Evolutionary conservation across 2,329 filamentous ascomycete species (phyloP).

Genomic region (Exophiala viscosa): DNA sequence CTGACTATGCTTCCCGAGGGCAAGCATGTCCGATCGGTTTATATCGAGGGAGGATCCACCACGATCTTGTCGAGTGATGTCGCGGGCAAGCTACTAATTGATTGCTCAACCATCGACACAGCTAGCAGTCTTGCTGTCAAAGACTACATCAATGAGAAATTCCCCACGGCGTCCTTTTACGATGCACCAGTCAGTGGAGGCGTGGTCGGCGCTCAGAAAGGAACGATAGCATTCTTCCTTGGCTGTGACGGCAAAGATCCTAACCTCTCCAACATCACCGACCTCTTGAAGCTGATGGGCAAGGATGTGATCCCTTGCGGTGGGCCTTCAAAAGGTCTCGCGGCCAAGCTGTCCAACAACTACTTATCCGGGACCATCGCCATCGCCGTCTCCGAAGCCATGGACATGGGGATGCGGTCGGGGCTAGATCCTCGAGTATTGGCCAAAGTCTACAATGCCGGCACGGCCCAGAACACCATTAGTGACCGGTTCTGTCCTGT

Average conservation of each 20-base stretch:
- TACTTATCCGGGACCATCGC: constrained; percentile 58
- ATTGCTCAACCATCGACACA: constrained; percentile 56
- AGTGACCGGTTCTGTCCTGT: constrained; percentile 52
- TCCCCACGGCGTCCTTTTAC: constrained; percentile 44
- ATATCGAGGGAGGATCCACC: constrained; percentile 44
- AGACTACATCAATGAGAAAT: constrained; percentile 18
- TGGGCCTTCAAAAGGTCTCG: constrained; percentile 53
- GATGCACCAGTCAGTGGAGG: constrained; percentile 54
- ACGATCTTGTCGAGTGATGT: constrained; percentile 39
- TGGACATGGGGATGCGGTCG: constrained; percentile 58
- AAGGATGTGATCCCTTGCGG: constrained; percentile 53
- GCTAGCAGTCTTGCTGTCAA: constrained; percentile 36
- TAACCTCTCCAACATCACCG: constrained; percentile 42
- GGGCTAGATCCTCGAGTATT: constrained; percentile 55
- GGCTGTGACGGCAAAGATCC: constrained; percentile 46
- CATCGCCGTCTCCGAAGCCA: constrained; percentile 56
- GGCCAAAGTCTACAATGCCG: constrained; percentile 49
- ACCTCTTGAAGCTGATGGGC: constrained; percentile 53
- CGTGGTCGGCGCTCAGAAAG: constrained; percentile 49
- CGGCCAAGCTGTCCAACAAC: constrained; percentile 60
- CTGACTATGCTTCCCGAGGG: constrained; percentile 37
- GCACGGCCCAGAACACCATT: constrained; percentile 52
- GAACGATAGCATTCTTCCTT: constrained; percentile 54
- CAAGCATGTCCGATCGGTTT: constrained; percentile 38
- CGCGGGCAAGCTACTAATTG: constrained; percentile 48